Evolutionary conservation across 2,329 filamentous ascomycete species (phyloP).

Genomic region (Penicillium sp.): DNA sequence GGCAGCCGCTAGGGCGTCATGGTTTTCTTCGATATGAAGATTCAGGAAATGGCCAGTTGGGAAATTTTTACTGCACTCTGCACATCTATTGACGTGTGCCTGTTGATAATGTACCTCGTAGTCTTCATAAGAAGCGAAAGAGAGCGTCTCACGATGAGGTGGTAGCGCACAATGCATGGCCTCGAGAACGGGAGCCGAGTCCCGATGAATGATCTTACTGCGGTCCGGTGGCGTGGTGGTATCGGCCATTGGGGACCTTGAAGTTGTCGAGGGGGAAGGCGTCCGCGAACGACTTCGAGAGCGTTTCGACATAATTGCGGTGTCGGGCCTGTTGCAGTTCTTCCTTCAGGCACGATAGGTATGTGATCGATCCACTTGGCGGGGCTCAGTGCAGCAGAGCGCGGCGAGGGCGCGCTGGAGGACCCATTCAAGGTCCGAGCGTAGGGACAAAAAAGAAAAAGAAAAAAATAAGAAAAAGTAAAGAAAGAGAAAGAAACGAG

Average conservation of each 20-base stretch:
- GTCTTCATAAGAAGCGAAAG: constrained; percentile 75
- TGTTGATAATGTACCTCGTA: constrained; percentile 88
- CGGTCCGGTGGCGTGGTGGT: constrained; percentile 24
- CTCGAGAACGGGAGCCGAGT: constrained; percentile 45
- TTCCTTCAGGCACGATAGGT: constrained; percentile 1
- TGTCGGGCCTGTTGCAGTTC: constrained; percentile 8
- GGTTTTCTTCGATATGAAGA: constrained; percentile 87
- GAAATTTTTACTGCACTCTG: constrained; percentile 84
- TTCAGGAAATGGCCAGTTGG: constrained; percentile 79
- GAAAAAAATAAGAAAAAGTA: neutral
- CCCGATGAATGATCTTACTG: constrained; percentile 66
- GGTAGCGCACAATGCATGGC: constrained; percentile 82
- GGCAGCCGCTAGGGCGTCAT: constrained; percentile 77
- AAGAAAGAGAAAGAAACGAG: neutral
- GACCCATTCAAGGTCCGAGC: neutral
- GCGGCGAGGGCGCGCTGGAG: constrained; percentile 9
- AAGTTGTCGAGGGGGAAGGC: constrained; percentile 37
- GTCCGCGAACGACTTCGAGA: constrained; percentile 57
- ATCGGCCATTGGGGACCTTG: constrained; percentile 31
- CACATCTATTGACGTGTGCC: constrained; percentile 80
- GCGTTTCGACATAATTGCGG: constrained; percentile 62
- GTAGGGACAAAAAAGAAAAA: neutral
- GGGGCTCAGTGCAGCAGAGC: constrained; percentile 17
- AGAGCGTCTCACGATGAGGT: constrained; percentile 71
- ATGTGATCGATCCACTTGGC: constrained; percentile 29